Base-by-base conservation (phyloP, 2,329 filamentous ascomycete species). In the Fusarium coicis region DNA sequence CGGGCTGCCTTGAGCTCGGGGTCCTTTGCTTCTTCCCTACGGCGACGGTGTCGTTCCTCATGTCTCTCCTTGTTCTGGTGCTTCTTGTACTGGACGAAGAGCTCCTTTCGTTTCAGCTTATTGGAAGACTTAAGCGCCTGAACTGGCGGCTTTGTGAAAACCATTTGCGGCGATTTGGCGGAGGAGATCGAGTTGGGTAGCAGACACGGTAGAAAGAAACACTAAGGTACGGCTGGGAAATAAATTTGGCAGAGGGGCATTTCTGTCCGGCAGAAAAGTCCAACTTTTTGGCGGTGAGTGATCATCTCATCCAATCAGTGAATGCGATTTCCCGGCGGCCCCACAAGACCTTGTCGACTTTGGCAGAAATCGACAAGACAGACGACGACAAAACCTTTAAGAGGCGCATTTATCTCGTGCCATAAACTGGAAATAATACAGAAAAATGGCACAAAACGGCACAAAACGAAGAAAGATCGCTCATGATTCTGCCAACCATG, bases 1-100 rank as follows among this genome's bases (percentile, higher is more conserved):
- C 96, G 90, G 74, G 92, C 89, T 69, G 90, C 90, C 75, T 91
- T 90, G 67, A 97, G 83, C 66, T 90, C 88, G 4, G 96, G 95
- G 78, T 98, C 90, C 81, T 92, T 93, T 73, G 92, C 89, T 83
- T 99, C 96, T 79, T 95, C 93, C 83, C 93, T 93, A 84, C 94
- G 95, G 68, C 94, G 88, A 54, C 89, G 89, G 80, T 95, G 92
- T 71, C 95, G 91, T 78, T 91, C 88, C 77, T 95, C 93, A 78
- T 93, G 91, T 77, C 92, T 93, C 52, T 91, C 85, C 79, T 91
- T 92, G 80, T 94, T 93, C 74, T 90, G 90, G 49, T 88, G 86
- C 80, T 92, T 93, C 84, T 98, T 98, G 79, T 93, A 89, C 76
- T 93, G 91, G 68, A 97, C 87, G 79, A 95, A 93, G 68, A 96